phyloP scores from a whole-genome alignment of 768 basidiomycete species.

The Termitomyces sp. region DNA sequence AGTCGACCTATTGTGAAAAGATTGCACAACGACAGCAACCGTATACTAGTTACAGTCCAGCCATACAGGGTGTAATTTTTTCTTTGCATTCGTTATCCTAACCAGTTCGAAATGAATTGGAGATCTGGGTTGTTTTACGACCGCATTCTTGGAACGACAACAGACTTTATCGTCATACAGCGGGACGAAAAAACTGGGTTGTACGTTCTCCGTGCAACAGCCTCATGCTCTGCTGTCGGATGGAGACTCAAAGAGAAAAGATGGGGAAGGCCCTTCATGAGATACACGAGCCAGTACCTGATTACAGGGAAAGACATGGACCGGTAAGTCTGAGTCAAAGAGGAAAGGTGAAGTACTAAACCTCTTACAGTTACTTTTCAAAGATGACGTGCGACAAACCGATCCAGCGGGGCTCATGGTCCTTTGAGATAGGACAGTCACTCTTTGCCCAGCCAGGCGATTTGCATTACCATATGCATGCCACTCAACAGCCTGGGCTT shows the following conservation, averaged over 20 bases:
- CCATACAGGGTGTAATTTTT: constrained; percentile 39
- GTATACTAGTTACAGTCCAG: constrained; percentile 36
- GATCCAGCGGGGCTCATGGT: constrained; percentile 54
- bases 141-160: constrained; percentile 36
- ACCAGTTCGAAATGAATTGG: constrained; percentile 41
- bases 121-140: constrained; percentile 40
- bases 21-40: constrained; percentile 42
- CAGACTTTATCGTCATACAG: constrained; percentile 40
- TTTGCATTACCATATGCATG: constrained; percentile 33
- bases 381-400: constrained; percentile 47
- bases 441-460: constrained; percentile 43
- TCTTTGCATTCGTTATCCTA: constrained; percentile 40
- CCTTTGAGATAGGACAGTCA: constrained; percentile 48
- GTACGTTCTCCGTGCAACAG: constrained; percentile 44
- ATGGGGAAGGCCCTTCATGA: constrained; percentile 46
- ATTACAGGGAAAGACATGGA: constrained; percentile 51
- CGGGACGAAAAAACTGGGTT: constrained; percentile 41
- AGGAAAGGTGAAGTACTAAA: not conserved
- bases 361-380: constrained; percentile 39
- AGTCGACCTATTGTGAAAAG: constrained; percentile 46
- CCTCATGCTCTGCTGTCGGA: constrained; percentile 47
- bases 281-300: constrained; percentile 47
- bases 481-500: constrained; percentile 34
- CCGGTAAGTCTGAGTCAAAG: constrained; percentile 29
- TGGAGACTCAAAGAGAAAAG: constrained; percentile 47